Evolutionary conservation across 108 stramenopile genomes (phyloP), one percentile per base, ranked within the genome.

Genomic region (Chaetoceros tenuissimus): DNA sequence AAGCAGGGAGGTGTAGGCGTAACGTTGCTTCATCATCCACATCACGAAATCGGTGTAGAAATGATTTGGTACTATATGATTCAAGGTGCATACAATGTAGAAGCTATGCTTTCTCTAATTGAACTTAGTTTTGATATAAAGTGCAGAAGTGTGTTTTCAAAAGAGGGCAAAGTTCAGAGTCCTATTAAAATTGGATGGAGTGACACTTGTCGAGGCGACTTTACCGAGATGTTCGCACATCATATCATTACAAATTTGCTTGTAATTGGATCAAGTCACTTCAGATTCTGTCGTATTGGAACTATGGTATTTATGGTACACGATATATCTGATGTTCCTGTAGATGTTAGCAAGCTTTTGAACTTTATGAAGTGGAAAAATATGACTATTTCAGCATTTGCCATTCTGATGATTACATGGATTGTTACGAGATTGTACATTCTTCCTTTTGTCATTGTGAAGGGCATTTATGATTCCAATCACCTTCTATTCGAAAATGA

Each of bases 361-460:
- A 79, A 79, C 25, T 79, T 79, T 49, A 66, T 79, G 24, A 79
- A 79, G 52, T 75, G 73, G 73, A 79, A 79, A 54, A 25, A 18
- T 43, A 67, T 71, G 2, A 75, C 78, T 3, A 68, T 71, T 29
- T 26, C 63, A 47, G 67, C 70, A 26, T 74, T 71, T 59, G 67
- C 46, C 1, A 27, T 58, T 1, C 67, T 79, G 70, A 67, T 78
- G 24, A 0, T 78, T 1, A 64, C 65, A 54, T 78, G 76, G 72
- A 45, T 73, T 7, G 34, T 59, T 25, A 63, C 77, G 0, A 48
- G 73, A 30, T 48, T 78, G 59, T 29, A 27, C 22, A 71, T 78
- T 13, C 67, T 78, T 30, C 72, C 72, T 17, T 78, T 78, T 56
- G 61, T 74, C 2, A 71, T 78, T 24, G 69, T 57, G 28, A 30